Evolutionary conservation across 2,329 filamentous ascomycete genomes (phyloP).

Genomic region (Bipolaris sorokiniana): DNA sequence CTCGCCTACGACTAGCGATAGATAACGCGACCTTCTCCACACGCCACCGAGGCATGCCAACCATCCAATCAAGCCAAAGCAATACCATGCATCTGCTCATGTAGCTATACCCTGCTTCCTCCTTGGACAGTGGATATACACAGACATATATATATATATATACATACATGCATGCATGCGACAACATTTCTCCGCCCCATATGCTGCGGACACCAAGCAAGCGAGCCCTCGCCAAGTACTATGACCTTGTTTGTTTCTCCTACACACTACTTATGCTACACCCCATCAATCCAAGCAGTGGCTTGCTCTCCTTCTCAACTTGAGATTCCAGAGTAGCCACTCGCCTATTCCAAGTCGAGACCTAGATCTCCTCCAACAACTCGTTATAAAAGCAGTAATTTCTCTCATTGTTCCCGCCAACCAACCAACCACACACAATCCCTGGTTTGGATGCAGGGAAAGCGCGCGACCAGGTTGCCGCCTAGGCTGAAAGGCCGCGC

Average conservation of each 20-base stretch:
- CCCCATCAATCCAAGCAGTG: not conserved
- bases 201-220: conserved; percentile 33
- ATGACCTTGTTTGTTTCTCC: conserved; percentile 5
- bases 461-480: conserved; percentile 7
- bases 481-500: conserved; percentile 13
- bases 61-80: conserved; percentile 5
- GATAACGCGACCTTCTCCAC: conserved; percentile 15
- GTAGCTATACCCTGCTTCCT: not conserved
- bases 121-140: not conserved
- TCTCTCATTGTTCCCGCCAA: conserved; percentile 5
- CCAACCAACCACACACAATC: conserved; percentile 13
- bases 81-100: not conserved
- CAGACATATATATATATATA: not conserved
- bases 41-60: conserved; percentile 9
- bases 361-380: not conserved
- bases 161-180: not conserved
- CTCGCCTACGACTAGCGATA: conserved; percentile 28
- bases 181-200: conserved; percentile 18
- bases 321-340: conserved; percentile 6
- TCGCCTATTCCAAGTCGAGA: conserved; percentile 1
- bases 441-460: conserved; percentile 24
- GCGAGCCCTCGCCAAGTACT: conserved; percentile 24
- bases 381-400: not conserved
- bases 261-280: conserved; percentile 20
- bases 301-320: conserved; percentile 3